Conservation (phyloP, 1,284 basidiomycete species). For the Tremellales sp. region DNA sequence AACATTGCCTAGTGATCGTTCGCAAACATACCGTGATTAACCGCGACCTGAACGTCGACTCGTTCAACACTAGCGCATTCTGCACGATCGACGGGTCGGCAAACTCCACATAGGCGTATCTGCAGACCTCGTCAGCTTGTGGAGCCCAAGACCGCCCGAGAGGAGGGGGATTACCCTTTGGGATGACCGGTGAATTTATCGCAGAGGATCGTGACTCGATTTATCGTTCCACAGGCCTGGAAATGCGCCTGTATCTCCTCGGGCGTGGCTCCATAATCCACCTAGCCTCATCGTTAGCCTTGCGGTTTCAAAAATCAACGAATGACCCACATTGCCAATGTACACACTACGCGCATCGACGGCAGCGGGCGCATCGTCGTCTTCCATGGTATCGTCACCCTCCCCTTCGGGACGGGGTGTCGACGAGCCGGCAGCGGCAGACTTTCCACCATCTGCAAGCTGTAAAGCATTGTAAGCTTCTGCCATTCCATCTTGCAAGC, state of each 20-base stretch:
- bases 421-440: conserved; percentile 4
- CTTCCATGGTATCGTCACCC: conserved; percentile 58
- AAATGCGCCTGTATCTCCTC: conserved; percentile 99
- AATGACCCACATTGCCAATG: conserved; percentile 85
- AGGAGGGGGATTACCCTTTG: conserved; percentile 81
- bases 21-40: conserved; percentile 72
- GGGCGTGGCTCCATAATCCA: conserved; percentile 95
- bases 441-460: conserved; percentile 10
- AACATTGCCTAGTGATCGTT: background rate
- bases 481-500: conserved; percentile 3
- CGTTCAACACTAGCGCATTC: conserved; percentile 91
- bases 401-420: conserved; percentile 14
- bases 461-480: conserved; percentile 4
- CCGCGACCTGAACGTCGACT: conserved; percentile 88
- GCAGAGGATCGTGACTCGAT: conserved; percentile 97
- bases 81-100: conserved; percentile 89
- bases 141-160: background rate
- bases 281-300: conserved; percentile 54
- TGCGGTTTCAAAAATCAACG: background rate
- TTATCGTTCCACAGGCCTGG: conserved; percentile 95
- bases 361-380: conserved; percentile 55
- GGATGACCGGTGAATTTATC: conserved; percentile 99
- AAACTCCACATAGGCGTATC: conserved; percentile 98
- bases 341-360: conserved; percentile 89
- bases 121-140: too few relatives aligned